Conservation (phyloP, 2,329 filamentous ascomycete species). For the Xylariaceae sp. region DNA sequence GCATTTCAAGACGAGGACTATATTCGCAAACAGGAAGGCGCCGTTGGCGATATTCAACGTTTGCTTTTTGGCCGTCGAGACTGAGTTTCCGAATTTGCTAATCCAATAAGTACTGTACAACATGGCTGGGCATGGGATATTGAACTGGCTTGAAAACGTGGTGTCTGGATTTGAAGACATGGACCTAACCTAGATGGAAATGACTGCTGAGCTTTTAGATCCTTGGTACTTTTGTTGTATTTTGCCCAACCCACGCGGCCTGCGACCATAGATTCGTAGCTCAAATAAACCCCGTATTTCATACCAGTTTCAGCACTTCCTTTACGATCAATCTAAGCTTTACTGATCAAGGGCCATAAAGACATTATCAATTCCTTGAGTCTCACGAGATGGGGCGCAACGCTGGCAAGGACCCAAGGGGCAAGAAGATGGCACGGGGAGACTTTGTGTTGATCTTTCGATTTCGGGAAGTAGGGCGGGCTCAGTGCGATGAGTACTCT, state of each 20-base stretch:
- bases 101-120: not conserved
- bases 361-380: too few relatives aligned
- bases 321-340: too few relatives aligned
- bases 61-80: conserved; percentile 32
- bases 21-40: conserved; percentile 39
- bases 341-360: too few relatives aligned
- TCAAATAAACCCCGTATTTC: not conserved
- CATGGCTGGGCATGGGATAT: not conserved
- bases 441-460: too few relatives aligned
- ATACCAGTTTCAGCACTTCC: too few relatives aligned
- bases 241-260: not conserved
- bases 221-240: not conserved
- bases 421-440: too few relatives aligned
- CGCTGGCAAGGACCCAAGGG: too few relatives aligned
- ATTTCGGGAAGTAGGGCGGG: too few relatives aligned
- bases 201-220: not conserved
- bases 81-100: not conserved
- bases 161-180: not conserved
- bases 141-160: conserved; percentile 3
- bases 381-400: too few relatives aligned
- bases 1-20: conserved; percentile 71
- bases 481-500: too few relatives aligned
- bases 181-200: not conserved
- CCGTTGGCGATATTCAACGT: conserved; percentile 44
- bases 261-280: not conserved